Percentiles rank a stretch among this genome's conserved stretches.
Conservation (phyloP, 108 stramenopile genomes). For the Aureococcus anophagefferens region DNA sequence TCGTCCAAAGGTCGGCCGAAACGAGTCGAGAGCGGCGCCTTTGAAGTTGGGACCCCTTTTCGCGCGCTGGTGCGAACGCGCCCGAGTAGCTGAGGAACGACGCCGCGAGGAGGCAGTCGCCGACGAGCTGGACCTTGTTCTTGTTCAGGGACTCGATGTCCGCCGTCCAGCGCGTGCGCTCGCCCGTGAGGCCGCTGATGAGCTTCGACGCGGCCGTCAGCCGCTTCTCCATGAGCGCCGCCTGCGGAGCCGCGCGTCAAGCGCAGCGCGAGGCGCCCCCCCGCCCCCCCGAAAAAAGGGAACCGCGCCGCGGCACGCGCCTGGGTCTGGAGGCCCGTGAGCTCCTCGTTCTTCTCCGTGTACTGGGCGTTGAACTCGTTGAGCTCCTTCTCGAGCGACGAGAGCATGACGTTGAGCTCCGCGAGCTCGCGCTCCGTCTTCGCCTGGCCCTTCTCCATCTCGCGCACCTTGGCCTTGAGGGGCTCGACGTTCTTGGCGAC, state of each 20-base stretch:
- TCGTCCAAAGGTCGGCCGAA: no score
- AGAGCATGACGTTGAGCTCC: constrained; percentile 37
- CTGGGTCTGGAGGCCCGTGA: constrained; percentile 41
- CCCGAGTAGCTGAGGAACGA: constrained; percentile 54
- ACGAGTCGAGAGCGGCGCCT: no score
- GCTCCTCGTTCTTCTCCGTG: constrained; percentile 36
- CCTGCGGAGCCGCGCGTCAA: no score
- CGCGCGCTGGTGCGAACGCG: no score
- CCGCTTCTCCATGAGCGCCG: constrained; percentile 54
- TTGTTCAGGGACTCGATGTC: constrained; percentile 36
- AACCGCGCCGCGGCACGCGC: no score
- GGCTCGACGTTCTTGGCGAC: constrained; percentile 57
- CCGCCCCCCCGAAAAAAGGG: no score
- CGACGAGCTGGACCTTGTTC: constrained; percentile 38
- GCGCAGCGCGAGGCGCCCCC: no score
- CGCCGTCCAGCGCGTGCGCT: constrained; percentile 47
- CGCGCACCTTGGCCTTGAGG: constrained; percentile 39
- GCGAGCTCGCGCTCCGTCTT: constrained; percentile 43
- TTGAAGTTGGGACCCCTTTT: no score
- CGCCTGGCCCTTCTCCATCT: constrained; percentile 51
- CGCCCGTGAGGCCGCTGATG: constrained; percentile 50
- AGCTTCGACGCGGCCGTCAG: constrained; percentile 50
- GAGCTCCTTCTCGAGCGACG: constrained; percentile 33
- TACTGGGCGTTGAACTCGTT: constrained; percentile 39
- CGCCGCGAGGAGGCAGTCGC: constrained; percentile 48